Percentiles rank a stretch among this genome's conserved stretches.
phyloP scores from a whole-genome alignment of 2,329 filamentous ascomycete genomes.

The Trichoderma endophyticum region DNA sequence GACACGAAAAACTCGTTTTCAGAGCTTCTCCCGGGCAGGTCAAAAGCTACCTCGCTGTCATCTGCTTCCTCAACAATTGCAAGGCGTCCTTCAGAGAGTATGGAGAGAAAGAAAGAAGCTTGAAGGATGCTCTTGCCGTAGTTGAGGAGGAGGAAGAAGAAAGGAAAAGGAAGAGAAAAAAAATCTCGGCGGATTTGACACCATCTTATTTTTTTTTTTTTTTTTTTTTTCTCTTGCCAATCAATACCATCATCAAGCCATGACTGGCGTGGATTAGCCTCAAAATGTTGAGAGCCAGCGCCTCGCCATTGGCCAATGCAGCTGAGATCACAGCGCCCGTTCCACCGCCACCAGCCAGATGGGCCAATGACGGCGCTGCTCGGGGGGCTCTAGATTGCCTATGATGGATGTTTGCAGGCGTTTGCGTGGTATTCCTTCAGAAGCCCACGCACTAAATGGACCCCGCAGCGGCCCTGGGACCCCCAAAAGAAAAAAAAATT shows the following conservation, averaged over 20 bases:
- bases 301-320: slow-evolving; percentile 20
- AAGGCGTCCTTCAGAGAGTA: neutral
- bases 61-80: slow-evolving; percentile 25
- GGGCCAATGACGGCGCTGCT: slow-evolving; percentile 2
- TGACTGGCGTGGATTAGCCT: neutral
- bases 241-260: slow-evolving; percentile 9
- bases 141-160: slow-evolving; percentile 16
- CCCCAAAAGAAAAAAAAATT: neutral
- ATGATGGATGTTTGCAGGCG: slow-evolving; percentile 18
- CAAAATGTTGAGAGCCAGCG: neutral
- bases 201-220: slow-evolving; percentile 20
- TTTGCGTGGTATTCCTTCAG: slow-evolving; percentile 3
- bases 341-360: slow-evolving; percentile 14
- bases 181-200: slow-evolving; percentile 10
- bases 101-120: slow-evolving; percentile 1
- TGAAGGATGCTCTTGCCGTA: slow-evolving; percentile 8
- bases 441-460: neutral
- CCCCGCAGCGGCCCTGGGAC: slow-evolving; percentile 7
- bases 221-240: slow-evolving; percentile 3
- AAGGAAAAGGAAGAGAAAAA: slow-evolving; percentile 13
- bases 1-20: slow-evolving; percentile 38
- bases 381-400: neutral
- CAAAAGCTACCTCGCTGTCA: slow-evolving; percentile 38
- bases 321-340: neutral
- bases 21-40: slow-evolving; percentile 36